A percentile compares a stretch with the other conserved stretches of the same genome.
phyloP scores from a whole-genome alignment of 2,329 filamentous ascomycete genomes.

The Whalleya microplaca region DNA sequence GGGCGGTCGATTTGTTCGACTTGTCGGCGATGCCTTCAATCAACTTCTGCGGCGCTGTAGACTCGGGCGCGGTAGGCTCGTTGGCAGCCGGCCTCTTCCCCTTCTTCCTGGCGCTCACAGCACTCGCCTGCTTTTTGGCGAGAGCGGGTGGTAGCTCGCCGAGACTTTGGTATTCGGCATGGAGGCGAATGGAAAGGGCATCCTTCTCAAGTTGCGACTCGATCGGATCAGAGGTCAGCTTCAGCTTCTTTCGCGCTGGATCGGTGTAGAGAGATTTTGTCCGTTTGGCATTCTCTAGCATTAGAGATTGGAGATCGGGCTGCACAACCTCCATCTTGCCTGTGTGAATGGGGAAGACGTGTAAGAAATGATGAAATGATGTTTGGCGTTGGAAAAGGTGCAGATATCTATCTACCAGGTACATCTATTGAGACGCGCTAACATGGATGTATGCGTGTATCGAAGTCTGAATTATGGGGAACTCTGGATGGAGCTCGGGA shows the following conservation, averaged over 20 bases:
- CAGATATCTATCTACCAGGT: not conserved
- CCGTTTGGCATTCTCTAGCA: constrained; percentile 35
- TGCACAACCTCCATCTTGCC: constrained; percentile 30
- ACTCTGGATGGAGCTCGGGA: too few species aligned
- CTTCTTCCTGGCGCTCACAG: constrained; percentile 33
- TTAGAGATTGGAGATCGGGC: constrained; percentile 34
- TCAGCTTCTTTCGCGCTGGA: constrained; percentile 33
- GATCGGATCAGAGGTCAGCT: constrained; percentile 27
- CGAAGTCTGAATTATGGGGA: too few species aligned
- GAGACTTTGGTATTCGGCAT: constrained; percentile 38
- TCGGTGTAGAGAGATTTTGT: constrained; percentile 36
- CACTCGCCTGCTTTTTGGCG: constrained; percentile 43
- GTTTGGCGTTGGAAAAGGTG: not conserved
- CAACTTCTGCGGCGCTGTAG: constrained; percentile 55
- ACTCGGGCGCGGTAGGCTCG: constrained; percentile 35
- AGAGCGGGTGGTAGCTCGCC: constrained; percentile 35
- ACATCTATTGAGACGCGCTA: not conserved
- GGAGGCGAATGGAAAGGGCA: constrained; percentile 37
- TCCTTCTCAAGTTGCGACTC: constrained; percentile 35
- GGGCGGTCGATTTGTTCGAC: constrained; percentile 37
- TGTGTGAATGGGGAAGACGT: not conserved
- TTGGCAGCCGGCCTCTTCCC: constrained; percentile 28
- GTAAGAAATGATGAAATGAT: not conserved
- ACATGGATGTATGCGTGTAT: not conserved
- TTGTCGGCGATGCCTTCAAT: constrained; percentile 60